Evolutionary conservation across 2,329 filamentous ascomycete species (phyloP), one percentile per base, ranked within the genome.

Genomic region (Penicillium occitanis): DNA sequence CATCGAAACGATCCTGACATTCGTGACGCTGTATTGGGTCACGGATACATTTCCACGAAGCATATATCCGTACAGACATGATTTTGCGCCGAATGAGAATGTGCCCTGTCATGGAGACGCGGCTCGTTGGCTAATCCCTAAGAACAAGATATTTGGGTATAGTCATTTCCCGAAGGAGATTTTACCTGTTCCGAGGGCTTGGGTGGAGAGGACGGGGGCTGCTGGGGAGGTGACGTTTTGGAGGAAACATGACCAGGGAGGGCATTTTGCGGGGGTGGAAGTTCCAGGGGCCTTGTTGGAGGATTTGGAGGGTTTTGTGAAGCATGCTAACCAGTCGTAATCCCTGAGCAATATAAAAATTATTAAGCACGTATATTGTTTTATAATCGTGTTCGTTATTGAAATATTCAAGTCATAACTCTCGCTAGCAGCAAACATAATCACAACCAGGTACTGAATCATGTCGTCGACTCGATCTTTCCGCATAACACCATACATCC

Each of bases 231-330:
- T 83, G 14, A 75, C 79, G 0, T 80, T 73, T 30, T 78, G 71
- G 67, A 72, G 68, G n/a, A 61, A 73, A 13, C 76, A 80, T 70
- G 62, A 75, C 11, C 71, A 73, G 70, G 85, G 85, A 17, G 85
- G 86, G 0, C 85, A 87, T 73, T 87, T 86, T 71, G 83, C 85
- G 0, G 74, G 78, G 0, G 71, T 80, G 11, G 80, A 83, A 35
- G 78, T 80, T 35, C 78, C 79, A 0, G 70, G 75, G 65, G 71
- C 78, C 1, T 70, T 85, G 55, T 79, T 83, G 68, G 76, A 76
- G n/a, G 81, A 82, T 63, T 70, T 84, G 53, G 77, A 77, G 68
- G 69, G 69, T 6, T 79, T 78, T 69, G 68, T 77, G 6, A 63
- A 70, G 11, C 70, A 76, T 62, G 70, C 73, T 14, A 73, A 72